Evolutionary conservation across 208 protist species (phyloP).

Genomic region (Naegleria fowleri): DNA sequence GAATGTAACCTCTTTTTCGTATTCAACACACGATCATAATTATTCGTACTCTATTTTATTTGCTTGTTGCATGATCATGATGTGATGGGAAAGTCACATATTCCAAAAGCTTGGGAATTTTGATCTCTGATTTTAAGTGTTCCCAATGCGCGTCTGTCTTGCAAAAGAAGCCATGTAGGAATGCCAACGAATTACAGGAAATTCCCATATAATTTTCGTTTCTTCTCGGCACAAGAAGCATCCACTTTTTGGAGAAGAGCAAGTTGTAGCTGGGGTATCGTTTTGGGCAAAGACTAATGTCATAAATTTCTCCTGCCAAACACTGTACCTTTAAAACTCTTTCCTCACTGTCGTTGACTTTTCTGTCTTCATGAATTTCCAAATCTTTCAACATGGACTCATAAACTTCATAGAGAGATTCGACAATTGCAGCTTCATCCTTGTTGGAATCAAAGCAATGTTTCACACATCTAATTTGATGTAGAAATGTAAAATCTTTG

Average conservation of each 20-base stretch:
- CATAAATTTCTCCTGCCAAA: neutral
- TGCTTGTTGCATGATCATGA: too few species aligned
- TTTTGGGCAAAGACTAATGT: neutral
- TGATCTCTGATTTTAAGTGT: neutral
- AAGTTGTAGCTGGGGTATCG: neutral
- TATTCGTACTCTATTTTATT: too few species aligned
- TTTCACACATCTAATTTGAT: neutral
- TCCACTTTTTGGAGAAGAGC: neutral
- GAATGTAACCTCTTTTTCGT: too few species aligned
- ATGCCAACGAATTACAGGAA: neutral
- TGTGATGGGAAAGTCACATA: neutral
- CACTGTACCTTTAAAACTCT: neutral
- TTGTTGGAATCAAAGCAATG: neutral
- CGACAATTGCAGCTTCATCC: neutral
- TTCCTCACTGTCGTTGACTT: neutral
- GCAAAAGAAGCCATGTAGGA: neutral
- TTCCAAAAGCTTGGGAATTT: neutral
- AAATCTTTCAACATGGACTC: neutral
- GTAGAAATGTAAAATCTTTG: neutral
- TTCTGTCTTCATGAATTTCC: neutral
- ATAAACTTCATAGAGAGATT: neutral
- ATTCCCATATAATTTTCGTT: constrained; percentile 22
- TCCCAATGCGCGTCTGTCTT: neutral
- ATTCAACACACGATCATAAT: too few species aligned
- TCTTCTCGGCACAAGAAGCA: neutral